A percentile compares a stretch with the other conserved stretches of the same genome.
Conservation (phyloP, 2,329 filamentous ascomycete species). For the Pestalotiopsis fici region DNA sequence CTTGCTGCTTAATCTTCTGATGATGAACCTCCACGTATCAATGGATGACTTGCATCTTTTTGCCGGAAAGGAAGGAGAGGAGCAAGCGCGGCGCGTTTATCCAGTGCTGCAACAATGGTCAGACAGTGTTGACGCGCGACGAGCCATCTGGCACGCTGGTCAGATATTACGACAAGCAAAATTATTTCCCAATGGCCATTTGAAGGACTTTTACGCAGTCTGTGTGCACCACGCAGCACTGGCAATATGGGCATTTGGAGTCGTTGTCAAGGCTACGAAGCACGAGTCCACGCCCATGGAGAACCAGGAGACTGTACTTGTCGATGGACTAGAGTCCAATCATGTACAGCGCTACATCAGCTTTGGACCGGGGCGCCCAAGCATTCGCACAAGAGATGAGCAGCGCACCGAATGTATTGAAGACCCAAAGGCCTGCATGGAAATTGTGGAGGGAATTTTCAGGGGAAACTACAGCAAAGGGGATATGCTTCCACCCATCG, state of each 20-base stretch:
- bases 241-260: conserved; percentile 69
- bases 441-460: conserved; percentile 58
- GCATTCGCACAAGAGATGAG: conserved; percentile 36
- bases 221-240: conserved; percentile 69
- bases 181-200: conserved; percentile 49
- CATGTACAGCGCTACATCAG: conserved; percentile 58
- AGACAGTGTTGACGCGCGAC: conserved; percentile 53
- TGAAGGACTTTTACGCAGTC: conserved; percentile 69
- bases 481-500: conserved; percentile 57
- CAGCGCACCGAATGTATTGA: conserved; percentile 43
- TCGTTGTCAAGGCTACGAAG: conserved; percentile 49
- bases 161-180: conserved; percentile 65
- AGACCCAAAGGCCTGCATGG: conserved; percentile 61
- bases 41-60: conserved; percentile 68
- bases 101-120: conserved; percentile 61
- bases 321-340: conserved; percentile 57
- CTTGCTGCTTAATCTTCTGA: conserved; percentile 53
- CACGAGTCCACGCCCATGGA: conserved; percentile 27
- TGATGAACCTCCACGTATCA: conserved; percentile 66
- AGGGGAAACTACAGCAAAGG: conserved; percentile 48
- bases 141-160: conserved; percentile 68
- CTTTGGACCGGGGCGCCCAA: conserved; percentile 55
- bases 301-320: conserved; percentile 45
- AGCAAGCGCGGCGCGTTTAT: conserved; percentile 62
- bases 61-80: conserved; percentile 66